Base-by-base conservation (phyloP, 1,139 yeast species). In the Hemisphaericaspora lyxosophila region DNA sequence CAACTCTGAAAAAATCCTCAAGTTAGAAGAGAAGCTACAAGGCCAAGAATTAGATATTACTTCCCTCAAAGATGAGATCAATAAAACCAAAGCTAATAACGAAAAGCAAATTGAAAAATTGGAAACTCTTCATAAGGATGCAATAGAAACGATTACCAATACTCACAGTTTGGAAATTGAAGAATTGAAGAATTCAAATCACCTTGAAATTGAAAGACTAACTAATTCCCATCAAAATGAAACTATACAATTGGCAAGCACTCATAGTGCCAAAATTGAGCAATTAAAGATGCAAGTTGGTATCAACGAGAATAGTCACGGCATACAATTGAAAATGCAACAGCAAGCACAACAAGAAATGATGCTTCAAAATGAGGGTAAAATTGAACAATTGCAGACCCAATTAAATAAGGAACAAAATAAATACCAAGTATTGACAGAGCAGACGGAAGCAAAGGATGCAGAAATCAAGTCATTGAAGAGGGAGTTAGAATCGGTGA, bases 301-400 rank as follows among this genome's bases (percentile, higher is more conserved):
- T 13, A 22, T 11, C 15, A 28, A 6, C 32, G 22, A 31, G 26
- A 6, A 16, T 26, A 23, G 16, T 13, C 26, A 17, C 12, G 15
- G n/a, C 3, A 18, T 5, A 8, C 13, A 28, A 18, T 7, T 18
- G 4, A 18, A 28, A 19, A 7, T 5, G n/a, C 15, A 9, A 4
- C 11, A 18, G n/a, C 11, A 28, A n/a, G 5, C 9, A 5, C 6
- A n/a, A 14, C 8, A 28, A 6, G 23, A 18, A 17, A 9, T 14
- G 18, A 11, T 28, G 8, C 5, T 18, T 15, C 29, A 26, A 9
- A 26, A 30, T 26, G 26, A 26, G 8, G 15, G 13, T 26, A 31
- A 35, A 23, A 14, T 35, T 15, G 31, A 24, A 7, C 29, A 26
- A 3, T 35, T 35, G 38, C 29, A 23, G 18, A 29, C 11, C 4